phyloP scores from a whole-genome alignment of 768 basidiomycete genomes.

The Boletellus ananas region DNA sequence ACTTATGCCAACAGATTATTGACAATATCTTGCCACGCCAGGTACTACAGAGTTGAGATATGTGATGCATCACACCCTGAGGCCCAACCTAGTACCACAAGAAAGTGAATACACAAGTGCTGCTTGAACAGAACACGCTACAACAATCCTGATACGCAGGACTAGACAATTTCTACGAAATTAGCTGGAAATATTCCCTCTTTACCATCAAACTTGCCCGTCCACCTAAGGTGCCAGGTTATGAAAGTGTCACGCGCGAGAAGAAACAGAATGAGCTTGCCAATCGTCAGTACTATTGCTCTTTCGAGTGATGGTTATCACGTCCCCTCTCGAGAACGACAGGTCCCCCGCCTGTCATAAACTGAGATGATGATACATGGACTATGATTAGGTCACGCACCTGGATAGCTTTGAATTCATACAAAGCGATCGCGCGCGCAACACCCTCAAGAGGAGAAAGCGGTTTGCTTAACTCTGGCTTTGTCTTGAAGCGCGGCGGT shows the following conservation, averaged over 20 bases:
- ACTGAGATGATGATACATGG: conserved; percentile 4
- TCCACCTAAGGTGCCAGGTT: conserved; percentile 55
- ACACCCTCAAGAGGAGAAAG: conserved; percentile 56
- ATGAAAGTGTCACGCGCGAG: background rate
- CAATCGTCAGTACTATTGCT: conserved; percentile 74
- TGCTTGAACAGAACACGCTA: background rate
- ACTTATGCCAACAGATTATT: too few species aligned
- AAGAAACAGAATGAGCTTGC: conserved; percentile 34
- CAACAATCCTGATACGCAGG: background rate
- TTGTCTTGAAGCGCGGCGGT: conserved; percentile 40
- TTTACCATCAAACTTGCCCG: conserved; percentile 55
- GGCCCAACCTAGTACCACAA: background rate
- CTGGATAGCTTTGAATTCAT: conserved; percentile 70
- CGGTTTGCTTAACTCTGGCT: conserved; percentile 47
- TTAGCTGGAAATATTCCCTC: conserved; percentile 81
- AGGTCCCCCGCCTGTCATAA: conserved; percentile 63
- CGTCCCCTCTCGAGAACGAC: conserved; percentile 71
- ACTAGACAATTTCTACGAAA: conserved; percentile 64
- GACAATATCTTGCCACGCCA: too few species aligned
- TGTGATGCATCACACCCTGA: too few species aligned
- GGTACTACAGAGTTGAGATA: too few species aligned
- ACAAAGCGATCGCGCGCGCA: conserved; percentile 70
- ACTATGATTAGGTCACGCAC: conserved; percentile 33
- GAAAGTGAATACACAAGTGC: conserved; percentile 1
- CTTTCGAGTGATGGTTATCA: conserved; percentile 65